Evolutionary conservation across 129 eudicot genomes (phyloP).

Genomic region (Pulicaria dysenterica): DNA sequence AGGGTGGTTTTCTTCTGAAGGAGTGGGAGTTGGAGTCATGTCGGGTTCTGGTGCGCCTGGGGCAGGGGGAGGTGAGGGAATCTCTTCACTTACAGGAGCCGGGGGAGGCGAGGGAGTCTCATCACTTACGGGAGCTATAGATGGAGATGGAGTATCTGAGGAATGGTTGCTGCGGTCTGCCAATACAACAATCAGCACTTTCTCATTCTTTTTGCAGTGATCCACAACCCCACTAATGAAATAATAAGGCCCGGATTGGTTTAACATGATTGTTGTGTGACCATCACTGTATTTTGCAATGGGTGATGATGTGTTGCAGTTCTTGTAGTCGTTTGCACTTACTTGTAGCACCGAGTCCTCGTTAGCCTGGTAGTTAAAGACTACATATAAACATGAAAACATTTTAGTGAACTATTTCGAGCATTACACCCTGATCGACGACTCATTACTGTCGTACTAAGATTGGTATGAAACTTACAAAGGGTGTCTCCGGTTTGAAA

Average conservation of each 20-base stretch:
- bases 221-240: slow-evolving; percentile 46
- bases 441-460: too few species aligned
- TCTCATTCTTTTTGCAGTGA: slow-evolving; percentile 40
- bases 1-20: too few species aligned
- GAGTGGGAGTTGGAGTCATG: too few species aligned
- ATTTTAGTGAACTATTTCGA: neutral
- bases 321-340: slow-evolving; percentile 49
- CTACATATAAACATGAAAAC: slow-evolving; percentile 32
- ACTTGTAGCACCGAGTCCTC: slow-evolving; percentile 70
- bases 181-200: slow-evolving; percentile 33
- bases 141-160: slow-evolving; percentile 34
- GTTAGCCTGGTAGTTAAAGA: slow-evolving; percentile 51
- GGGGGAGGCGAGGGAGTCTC: slow-evolving; percentile 49
- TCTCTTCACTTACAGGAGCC: slow-evolving; percentile 21
- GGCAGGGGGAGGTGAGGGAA: too few species aligned
- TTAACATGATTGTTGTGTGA: slow-evolving; percentile 35
- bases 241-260: slow-evolving; percentile 43
- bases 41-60: too few species aligned
- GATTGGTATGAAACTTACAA: slow-evolving; percentile 42
- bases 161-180: slow-evolving; percentile 49
- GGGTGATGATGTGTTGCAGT: slow-evolving; percentile 46
- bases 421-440: too few species aligned
- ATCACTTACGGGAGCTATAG: slow-evolving; percentile 35
- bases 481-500: slow-evolving; percentile 69
- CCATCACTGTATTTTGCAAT: slow-evolving; percentile 38